phyloP scores from a whole-genome alignment of 257 asterid species.

The Thymus mandschuricus region DNA sequence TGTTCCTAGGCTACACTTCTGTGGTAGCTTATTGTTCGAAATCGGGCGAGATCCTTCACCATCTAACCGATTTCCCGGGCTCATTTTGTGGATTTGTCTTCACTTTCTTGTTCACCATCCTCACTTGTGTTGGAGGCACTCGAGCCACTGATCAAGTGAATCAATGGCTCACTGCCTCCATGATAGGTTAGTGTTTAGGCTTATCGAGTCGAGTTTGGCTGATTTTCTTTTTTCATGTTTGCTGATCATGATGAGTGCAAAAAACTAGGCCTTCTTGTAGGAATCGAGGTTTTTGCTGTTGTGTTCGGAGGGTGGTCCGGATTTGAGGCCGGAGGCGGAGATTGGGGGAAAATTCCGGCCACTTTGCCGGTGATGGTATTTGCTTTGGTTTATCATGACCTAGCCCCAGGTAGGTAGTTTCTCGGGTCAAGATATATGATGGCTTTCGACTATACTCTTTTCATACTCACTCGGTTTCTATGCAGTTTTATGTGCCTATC shows the following conservation, averaged over 20 bases:
- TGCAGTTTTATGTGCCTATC: constrained; percentile 81
- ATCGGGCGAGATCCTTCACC: constrained; percentile 76
- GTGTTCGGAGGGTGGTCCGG: constrained; percentile 77
- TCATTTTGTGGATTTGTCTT: constrained; percentile 59
- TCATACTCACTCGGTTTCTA: not conserved
- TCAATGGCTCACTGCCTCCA: constrained; percentile 70
- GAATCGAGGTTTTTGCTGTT: constrained; percentile 66
- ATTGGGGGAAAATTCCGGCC: constrained; percentile 77
- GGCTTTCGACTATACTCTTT: not conserved
- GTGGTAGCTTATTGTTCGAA: constrained; percentile 73
- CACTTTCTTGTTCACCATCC: constrained; percentile 60
- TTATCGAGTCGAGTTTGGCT: not conserved
- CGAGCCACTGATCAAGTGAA: constrained; percentile 72
- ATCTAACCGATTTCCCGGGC: constrained; percentile 55
- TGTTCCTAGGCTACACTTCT: constrained; percentile 81
- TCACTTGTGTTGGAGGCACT: constrained; percentile 69
- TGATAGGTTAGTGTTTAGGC: constrained; percentile 57
- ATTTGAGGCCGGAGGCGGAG: constrained; percentile 43
- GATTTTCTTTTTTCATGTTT: not conserved
- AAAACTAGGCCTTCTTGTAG: constrained; percentile 52
- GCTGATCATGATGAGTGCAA: not conserved
- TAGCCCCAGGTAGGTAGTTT: constrained; percentile 60
- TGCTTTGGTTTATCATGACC: constrained; percentile 86
- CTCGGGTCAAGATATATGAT: too few species aligned
- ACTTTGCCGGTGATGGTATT: constrained; percentile 79